phyloP scores from a whole-genome alignment of 768 basidiomycete genomes.

The Leccinum boreale region DNA sequence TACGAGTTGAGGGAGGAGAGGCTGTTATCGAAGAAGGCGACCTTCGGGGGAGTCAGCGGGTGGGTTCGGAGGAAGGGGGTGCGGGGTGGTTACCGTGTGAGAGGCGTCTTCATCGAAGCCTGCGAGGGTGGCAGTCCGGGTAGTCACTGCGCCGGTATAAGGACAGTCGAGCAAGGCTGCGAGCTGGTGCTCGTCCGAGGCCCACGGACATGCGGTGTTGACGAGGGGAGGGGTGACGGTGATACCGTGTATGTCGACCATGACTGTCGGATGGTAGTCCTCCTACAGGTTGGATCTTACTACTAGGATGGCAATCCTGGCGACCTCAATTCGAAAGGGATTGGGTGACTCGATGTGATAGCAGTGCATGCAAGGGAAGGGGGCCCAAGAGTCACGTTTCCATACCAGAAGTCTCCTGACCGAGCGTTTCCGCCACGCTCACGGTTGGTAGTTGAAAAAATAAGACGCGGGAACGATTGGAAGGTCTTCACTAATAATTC shows the following conservation, averaged over 20 bases:
- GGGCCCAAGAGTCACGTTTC: too few species aligned
- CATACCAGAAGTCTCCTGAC: too few species aligned
- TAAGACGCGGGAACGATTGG: too few species aligned
- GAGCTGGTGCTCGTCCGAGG: constrained; percentile 64
- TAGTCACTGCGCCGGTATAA: constrained; percentile 76
- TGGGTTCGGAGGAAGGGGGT: background rate
- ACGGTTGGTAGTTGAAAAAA: too few species aligned
- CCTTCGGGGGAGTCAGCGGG: constrained; percentile 39
- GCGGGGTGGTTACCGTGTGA: constrained; percentile 48
- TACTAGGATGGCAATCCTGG: too few species aligned
- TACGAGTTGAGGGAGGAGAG: constrained; percentile 78
- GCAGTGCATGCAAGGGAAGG: too few species aligned
- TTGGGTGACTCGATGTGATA: too few species aligned
- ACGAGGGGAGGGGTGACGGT: constrained; percentile 61
- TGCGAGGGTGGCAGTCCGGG: constrained; percentile 66
- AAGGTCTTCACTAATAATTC: too few species aligned
- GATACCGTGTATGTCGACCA: constrained; percentile 59
- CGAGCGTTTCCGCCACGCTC: too few species aligned
- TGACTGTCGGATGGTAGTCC: constrained; percentile 19
- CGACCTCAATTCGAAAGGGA: too few species aligned
- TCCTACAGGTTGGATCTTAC: too few species aligned
- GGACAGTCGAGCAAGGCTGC: constrained; percentile 64
- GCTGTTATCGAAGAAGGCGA: constrained; percentile 50
- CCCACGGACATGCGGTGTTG: constrained; percentile 83
- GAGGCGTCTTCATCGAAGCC: constrained; percentile 67